Evolutionary conservation across 345 rosid species (phyloP).

Genomic region (Salix brachista): DNA sequence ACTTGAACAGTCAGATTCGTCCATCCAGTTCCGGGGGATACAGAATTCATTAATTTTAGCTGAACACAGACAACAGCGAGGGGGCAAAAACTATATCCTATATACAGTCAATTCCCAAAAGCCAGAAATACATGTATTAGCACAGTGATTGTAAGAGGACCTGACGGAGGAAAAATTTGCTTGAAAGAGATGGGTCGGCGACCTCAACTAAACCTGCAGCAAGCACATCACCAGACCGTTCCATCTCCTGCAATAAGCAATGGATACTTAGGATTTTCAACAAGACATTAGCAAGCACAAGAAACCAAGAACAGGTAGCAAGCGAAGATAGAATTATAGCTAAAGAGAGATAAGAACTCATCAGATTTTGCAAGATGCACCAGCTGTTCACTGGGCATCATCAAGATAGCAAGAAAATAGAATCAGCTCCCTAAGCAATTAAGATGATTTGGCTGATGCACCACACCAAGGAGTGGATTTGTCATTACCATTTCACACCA

Average conservation of each 20-base stretch:
- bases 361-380: neutral
- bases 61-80: slow-evolving; percentile 1
- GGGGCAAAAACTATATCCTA: no score
- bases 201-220: slow-evolving; percentile 97
- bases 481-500: neutral
- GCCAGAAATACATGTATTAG: neutral
- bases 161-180: slow-evolving; percentile 88
- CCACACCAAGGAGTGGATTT: neutral
- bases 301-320: slow-evolving; percentile 2
- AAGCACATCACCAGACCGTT: slow-evolving; percentile 89
- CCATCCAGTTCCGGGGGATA: slow-evolving; percentile 68
- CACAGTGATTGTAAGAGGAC: slow-evolving; percentile 35
- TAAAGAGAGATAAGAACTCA: neutral
- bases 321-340: neutral
- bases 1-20: slow-evolving; percentile 57
- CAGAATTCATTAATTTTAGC: slow-evolving; percentile 24
- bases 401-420: neutral
- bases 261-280: neutral
- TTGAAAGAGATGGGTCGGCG: slow-evolving; percentile 92
- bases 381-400: neutral
- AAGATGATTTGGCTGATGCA: neutral
- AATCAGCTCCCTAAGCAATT: neutral
- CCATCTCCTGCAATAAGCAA: slow-evolving; percentile 77
- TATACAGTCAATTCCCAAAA: neutral
- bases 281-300: no score